A percentile compares a stretch with the other conserved stretches of the same genome.
Conservation (phyloP, 1,284 basidiomycete genomes). For the Rhodotorula mucilaginosa region DNA sequence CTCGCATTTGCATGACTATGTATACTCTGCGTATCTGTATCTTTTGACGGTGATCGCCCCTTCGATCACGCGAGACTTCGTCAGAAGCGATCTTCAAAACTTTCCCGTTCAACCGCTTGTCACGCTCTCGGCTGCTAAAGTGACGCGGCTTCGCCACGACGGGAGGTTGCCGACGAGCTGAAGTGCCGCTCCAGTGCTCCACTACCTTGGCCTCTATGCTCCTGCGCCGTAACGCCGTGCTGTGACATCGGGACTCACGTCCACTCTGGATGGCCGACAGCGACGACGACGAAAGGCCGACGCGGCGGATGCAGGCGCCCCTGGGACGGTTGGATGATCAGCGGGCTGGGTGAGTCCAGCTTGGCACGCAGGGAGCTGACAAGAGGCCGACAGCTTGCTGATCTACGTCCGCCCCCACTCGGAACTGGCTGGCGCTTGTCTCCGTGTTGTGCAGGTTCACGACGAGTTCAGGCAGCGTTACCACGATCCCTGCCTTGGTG, state of each 20-base stretch:
- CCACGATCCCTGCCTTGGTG: not conserved
- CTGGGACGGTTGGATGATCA: slow-evolving; percentile 3
- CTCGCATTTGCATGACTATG: no score
- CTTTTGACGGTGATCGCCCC: no score
- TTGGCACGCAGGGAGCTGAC: not conserved
- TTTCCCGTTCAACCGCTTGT: not conserved
- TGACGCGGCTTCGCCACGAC: not conserved
- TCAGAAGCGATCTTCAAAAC: not conserved
- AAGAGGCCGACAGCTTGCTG: not conserved
- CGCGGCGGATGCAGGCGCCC: not conserved
- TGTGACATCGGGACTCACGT: not conserved
- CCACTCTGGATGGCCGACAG: not conserved
- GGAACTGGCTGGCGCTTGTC: not conserved
- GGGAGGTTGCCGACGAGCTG: not conserved
- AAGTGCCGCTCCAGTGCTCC: no score
- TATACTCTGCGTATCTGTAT: no score
- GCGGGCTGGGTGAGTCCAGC: slow-evolving; percentile 1
- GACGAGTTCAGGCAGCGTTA: not conserved
- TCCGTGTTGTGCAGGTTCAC: not conserved
- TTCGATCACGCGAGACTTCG: no score
- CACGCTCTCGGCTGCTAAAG: not conserved
- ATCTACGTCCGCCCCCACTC: not conserved
- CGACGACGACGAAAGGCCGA: not conserved
- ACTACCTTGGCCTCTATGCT: no score
- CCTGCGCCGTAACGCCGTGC: no score